Percentiles rank a stretch among this genome's conserved stretches.
phyloP scores from a whole-genome alignment of 345 rosid species.

The Theobroma cacao region DNA sequence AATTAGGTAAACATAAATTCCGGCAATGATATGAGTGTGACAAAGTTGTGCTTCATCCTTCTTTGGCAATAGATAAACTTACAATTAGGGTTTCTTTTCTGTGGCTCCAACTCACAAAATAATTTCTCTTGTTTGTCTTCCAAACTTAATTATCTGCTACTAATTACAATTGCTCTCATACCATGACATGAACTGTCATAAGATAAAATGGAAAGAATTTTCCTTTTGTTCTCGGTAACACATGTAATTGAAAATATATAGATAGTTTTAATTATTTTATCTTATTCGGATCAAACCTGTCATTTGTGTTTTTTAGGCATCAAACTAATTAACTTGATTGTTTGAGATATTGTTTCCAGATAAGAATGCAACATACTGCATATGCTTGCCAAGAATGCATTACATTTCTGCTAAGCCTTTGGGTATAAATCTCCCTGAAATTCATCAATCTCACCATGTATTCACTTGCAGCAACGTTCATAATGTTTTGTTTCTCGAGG shows the following conservation, averaged over 20 bases:
- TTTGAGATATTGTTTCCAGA: background rate
- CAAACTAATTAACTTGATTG: background rate
- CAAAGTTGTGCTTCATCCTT: background rate
- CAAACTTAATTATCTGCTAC: background rate
- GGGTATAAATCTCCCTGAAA: background rate
- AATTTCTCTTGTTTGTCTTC: background rate
- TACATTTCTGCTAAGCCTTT: background rate
- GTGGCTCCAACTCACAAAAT: background rate
- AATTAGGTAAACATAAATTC: background rate
- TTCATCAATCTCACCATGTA: background rate
- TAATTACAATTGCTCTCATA: background rate
- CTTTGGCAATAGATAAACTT: background rate
- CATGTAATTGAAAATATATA: background rate
- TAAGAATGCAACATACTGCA: background rate
- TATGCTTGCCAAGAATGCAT: background rate
- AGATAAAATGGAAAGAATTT: background rate
- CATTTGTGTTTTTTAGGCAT: background rate
- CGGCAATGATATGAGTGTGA: background rate
- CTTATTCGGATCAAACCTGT: background rate
- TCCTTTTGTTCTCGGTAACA: background rate
- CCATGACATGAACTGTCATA: background rate
- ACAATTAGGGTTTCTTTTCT: background rate
- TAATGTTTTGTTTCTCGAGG: background rate
- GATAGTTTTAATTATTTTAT: background rate
- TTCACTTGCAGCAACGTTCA: background rate